Evolutionary conservation across 2,329 filamentous ascomycete genomes (phyloP).

Genomic region (Pestalotiopsis sp.): DNA sequence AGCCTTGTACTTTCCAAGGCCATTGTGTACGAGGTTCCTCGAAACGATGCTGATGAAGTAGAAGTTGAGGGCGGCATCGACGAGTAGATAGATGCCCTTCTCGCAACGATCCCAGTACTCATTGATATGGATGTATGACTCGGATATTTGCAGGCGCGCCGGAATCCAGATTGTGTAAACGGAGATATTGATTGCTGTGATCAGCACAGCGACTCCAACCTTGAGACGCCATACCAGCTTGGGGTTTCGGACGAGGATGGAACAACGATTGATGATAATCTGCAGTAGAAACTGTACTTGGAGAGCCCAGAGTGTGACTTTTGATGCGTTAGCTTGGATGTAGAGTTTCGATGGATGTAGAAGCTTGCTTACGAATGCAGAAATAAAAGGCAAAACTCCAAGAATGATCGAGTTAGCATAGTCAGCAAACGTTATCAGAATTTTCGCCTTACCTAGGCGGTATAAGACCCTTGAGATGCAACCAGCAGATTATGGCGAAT

Average conservation of each 20-base stretch:
- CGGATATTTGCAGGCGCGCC: slow-evolving; percentile 42
- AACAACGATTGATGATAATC: slow-evolving; percentile 55
- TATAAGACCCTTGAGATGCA: slow-evolving; percentile 4
- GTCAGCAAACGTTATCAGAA: neutral
- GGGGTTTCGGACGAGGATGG: slow-evolving; percentile 42
- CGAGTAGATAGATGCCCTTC: slow-evolving; percentile 1
- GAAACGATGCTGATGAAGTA: slow-evolving; percentile 7
- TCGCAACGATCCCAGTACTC: slow-evolving; percentile 2
- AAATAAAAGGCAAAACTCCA: slow-evolving; percentile 2
- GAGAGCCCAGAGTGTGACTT: slow-evolving; percentile 16
- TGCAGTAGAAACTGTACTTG: slow-evolving; percentile 52
- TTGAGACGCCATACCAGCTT: slow-evolving; percentile 39
- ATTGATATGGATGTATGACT: slow-evolving; percentile 34
- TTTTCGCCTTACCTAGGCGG: neutral
- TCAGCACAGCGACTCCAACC: slow-evolving; percentile 43
- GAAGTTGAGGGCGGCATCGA: slow-evolving; percentile 7
- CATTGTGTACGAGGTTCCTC: neutral
- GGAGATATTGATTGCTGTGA: slow-evolving; percentile 49
- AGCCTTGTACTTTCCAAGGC: slow-evolving; percentile 5
- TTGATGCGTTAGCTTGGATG: neutral
- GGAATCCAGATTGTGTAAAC: slow-evolving; percentile 59
- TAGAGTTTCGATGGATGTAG: too few relatives aligned
- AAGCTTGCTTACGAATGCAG: neutral
- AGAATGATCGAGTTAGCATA: neutral
- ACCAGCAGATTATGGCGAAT: neutral